Conservation (phyloP, 2,329 filamentous ascomycete genomes). For the Talaromyces sp. region DNA sequence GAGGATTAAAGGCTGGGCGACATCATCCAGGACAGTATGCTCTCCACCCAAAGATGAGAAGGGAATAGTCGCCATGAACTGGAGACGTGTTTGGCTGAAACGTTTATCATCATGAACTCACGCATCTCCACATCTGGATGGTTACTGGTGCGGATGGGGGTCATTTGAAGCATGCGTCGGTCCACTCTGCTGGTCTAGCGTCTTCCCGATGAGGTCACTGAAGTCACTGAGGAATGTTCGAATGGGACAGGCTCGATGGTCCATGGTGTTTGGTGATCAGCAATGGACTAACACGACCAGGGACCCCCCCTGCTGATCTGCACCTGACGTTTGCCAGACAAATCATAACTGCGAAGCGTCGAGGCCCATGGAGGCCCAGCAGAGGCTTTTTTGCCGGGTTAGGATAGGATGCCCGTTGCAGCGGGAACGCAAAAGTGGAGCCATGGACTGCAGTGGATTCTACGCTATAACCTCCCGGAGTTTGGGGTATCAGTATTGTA, state of each 20-base stretch:
- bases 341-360: conserved; percentile 17
- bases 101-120: conserved; percentile 19
- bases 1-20: conserved; percentile 8
- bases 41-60: not conserved
- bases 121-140: conserved; percentile 16
- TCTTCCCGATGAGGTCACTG: conserved; percentile 28
- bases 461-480: conserved; percentile 5
- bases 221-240: conserved; percentile 28
- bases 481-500: not conserved
- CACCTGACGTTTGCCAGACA: conserved; percentile 20
- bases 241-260: conserved; percentile 12
- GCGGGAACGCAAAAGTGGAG: conserved; percentile 10
- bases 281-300: conserved; percentile 10
- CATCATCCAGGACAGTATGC: conserved; percentile 22
- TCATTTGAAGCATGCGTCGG: conserved; percentile 13
- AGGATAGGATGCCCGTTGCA: conserved; percentile 9
- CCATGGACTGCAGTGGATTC: conserved; percentile 1
- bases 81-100: not conserved
- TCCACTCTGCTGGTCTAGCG: conserved; percentile 11
- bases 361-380: conserved; percentile 11
- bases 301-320: conserved; percentile 27
- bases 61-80: not conserved
- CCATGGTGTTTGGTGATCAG: conserved; percentile 17
- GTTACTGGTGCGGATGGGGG: conserved; percentile 15
- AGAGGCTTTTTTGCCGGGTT: not conserved